These are phyloP conservation scores for Stephania japonica DNA, from an alignment of 164 flowering plant species.

Conservation along the genomic window DNA sequence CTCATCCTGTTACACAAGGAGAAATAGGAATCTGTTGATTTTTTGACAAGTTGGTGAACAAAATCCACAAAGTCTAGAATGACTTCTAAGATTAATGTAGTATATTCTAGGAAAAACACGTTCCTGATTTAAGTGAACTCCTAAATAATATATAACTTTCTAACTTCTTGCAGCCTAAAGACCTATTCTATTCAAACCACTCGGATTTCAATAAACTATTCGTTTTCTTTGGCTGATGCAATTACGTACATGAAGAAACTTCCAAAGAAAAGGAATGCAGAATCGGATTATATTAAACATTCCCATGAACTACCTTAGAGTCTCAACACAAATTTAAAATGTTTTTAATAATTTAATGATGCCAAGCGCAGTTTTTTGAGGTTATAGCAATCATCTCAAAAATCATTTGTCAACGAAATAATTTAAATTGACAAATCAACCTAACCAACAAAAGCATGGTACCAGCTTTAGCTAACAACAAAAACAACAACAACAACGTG, in stretches of 20 bases:
- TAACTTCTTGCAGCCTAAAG: not conserved
- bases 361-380: not conserved
- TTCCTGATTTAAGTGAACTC: not conserved
- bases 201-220: not conserved
- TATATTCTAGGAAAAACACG: too few species aligned
- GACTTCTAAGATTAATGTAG: not conserved
- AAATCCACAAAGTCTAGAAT: not conserved
- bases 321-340: not conserved
- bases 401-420: not conserved
- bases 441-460: not conserved
- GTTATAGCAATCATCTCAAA: not conserved
- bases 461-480: not conserved
- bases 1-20: slow-evolving; percentile 54
- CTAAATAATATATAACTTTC: not conserved
- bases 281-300: not conserved
- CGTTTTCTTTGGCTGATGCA: too few species aligned
- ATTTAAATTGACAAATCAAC: not conserved
- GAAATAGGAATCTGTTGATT: not conserved
- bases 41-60: not conserved
- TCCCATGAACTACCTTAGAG: not conserved
- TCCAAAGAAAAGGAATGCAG: not conserved
- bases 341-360: not conserved
- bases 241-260: not conserved
- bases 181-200: not conserved
- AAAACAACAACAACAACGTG: too few species aligned